These are phyloP conservation scores for Scedosporium boydii DNA, from an alignment of 2,329 filamentous ascomycete genomes.

Conservation along the genomic window DNA sequence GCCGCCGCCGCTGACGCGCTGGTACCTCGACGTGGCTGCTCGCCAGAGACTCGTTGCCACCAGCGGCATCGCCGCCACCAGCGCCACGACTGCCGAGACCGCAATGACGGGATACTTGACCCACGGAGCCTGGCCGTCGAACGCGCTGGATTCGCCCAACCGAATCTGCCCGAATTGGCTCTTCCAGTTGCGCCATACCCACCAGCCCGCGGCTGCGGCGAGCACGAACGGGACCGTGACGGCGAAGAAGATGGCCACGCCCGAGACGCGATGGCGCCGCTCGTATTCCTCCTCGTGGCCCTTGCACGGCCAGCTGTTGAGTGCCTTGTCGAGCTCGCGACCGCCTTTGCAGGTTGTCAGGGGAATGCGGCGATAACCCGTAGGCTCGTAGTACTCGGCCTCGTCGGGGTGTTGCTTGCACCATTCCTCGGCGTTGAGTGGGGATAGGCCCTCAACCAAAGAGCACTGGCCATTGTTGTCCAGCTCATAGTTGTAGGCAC, in stretches of 20 bases:
- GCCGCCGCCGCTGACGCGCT: slow-evolving; percentile 38
- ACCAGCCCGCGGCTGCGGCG: slow-evolving; percentile 70
- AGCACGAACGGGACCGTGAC: slow-evolving; percentile 65
- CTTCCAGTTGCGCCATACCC: slow-evolving; percentile 74
- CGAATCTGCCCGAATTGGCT: slow-evolving; percentile 88
- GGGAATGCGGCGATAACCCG: slow-evolving; percentile 82
- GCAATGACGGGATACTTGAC: slow-evolving; percentile 75
- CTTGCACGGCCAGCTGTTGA: slow-evolving; percentile 49
- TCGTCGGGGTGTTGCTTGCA: slow-evolving; percentile 54
- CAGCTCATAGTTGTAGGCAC: slow-evolving; percentile 89
- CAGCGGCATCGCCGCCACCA: slow-evolving; percentile 57
- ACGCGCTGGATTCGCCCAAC: slow-evolving; percentile 59
- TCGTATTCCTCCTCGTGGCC: slow-evolving; percentile 77
- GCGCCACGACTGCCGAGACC: slow-evolving; percentile 53
- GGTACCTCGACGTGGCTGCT: slow-evolving; percentile 40
- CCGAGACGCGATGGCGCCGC: slow-evolving; percentile 58
- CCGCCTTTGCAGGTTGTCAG: slow-evolving; percentile 80
- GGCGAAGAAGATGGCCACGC: slow-evolving; percentile 74
- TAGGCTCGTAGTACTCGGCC: slow-evolving; percentile 74
- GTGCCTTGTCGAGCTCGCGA: slow-evolving; percentile 60
- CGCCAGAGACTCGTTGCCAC: slow-evolving; percentile 67
- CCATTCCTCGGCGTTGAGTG: slow-evolving; percentile 40
- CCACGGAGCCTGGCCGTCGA: slow-evolving; percentile 66
- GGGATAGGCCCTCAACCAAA: slow-evolving; percentile 63
- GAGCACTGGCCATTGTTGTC: slow-evolving; percentile 66